These are phyloP conservation scores for Suhomyces xylopsoci DNA, from an alignment of 805 yeast genomes.

Conservation along the genomic window DNA sequence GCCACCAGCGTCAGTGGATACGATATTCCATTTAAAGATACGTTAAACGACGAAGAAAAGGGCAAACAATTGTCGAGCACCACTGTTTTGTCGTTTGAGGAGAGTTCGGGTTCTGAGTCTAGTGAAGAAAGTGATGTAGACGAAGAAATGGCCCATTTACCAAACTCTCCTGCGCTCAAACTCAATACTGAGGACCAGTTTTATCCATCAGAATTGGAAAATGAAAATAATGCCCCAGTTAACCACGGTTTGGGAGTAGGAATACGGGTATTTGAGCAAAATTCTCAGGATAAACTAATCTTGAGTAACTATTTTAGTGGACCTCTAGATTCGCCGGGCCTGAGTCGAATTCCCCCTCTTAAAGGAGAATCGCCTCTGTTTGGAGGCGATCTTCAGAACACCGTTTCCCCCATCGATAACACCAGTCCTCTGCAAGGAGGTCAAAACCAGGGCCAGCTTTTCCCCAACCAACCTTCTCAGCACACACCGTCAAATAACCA, in stretches of 20 bases:
- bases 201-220: neutral
- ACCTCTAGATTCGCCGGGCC: conserved; percentile 16
- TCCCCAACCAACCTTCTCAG: neutral
- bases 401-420: conserved; percentile 17
- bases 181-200: conserved; percentile 21
- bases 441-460: neutral
- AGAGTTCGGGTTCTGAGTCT: conserved; percentile 1
- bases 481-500: neutral
- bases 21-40: conserved; percentile 6
- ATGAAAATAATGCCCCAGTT: neutral
- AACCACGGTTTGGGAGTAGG: neutral
- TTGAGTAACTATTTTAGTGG: conserved; percentile 9
- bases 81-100: neutral
- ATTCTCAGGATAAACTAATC: neutral
- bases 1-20: conserved; percentile 33
- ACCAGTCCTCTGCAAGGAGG: neutral
- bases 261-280: neutral
- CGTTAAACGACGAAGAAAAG: conserved; percentile 7
- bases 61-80: neutral
- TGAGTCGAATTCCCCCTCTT: conserved; percentile 10
- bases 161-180: conserved; percentile 25
- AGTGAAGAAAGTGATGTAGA: conserved; percentile 38
- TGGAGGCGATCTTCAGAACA: conserved; percentile 10
- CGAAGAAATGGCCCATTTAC: conserved; percentile 22
- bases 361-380: conserved; percentile 20